Percentiles rank a stretch among this genome's conserved stretches.
Conservation (phyloP, 495 filamentous ascomycete species). For the Chaetomidium leptoderma region DNA sequence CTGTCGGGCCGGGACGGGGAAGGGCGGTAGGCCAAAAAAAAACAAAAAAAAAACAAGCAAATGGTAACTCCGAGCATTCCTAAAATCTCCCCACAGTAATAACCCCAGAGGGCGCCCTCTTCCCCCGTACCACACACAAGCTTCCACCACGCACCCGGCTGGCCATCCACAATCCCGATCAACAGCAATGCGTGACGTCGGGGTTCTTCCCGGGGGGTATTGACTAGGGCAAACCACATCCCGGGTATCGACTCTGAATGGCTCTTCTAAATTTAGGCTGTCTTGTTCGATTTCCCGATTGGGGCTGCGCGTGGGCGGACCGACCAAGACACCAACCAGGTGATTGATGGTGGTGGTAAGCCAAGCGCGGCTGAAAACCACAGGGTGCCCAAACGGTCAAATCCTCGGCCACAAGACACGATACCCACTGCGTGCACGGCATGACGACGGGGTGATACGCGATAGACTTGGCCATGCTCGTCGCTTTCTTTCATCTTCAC, state of each 20-base stretch:
- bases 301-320: background rate
- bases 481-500: background rate
- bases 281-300: background rate
- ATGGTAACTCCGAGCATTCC: too few relatives aligned
- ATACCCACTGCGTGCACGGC: background rate
- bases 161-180: too few relatives aligned
- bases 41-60: too few relatives aligned
- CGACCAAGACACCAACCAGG: too few relatives aligned
- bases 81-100: too few relatives aligned
- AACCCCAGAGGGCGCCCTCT: too few relatives aligned
- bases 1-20: background rate
- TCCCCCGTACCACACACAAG: too few relatives aligned
- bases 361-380: slow-evolving; percentile 3
- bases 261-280: slow-evolving; percentile 8
- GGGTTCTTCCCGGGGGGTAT: background rate
- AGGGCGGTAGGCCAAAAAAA: too few relatives aligned
- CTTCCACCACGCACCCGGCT: too few relatives aligned
- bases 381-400: background rate
- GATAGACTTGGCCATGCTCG: background rate
- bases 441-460: slow-evolving; percentile 3
- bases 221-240: slow-evolving; percentile 10
- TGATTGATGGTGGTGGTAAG: background rate
- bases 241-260: background rate
- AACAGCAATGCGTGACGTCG: background rate
- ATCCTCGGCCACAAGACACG: background rate